Evolutionary conservation across 345 rosid genomes (phyloP).

Genomic region (Eucalyptus guilfoylei): DNA sequence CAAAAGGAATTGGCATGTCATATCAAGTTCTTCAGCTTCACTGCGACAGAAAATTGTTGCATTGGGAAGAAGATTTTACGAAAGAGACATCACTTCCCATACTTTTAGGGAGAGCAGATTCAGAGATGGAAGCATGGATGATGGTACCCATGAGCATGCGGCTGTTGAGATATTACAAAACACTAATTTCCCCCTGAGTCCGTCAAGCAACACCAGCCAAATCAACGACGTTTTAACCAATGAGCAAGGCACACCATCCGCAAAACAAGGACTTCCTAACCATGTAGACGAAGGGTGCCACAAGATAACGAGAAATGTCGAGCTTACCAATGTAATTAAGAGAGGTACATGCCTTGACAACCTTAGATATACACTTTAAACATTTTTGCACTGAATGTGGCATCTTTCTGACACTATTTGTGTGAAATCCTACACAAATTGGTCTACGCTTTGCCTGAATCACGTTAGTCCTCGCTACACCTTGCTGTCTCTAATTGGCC

Average conservation of each 20-base stretch:
- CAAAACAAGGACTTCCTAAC: neutral
- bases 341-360: too few species aligned
- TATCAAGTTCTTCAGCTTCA: neutral
- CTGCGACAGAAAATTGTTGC: neutral
- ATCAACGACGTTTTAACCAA: neutral
- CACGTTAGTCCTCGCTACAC: too few species aligned
- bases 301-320: too few species aligned
- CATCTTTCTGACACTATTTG: too few species aligned
- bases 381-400: too few species aligned
- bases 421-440: too few species aligned
- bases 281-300: too few species aligned
- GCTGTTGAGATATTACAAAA: neutral
- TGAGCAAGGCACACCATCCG: neutral
- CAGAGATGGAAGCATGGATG: neutral
- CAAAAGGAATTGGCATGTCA: too few species aligned
- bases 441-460: too few species aligned
- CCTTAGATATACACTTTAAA: too few species aligned
- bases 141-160: neutral
- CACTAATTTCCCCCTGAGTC: neutral
- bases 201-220: neutral
- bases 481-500: too few species aligned
- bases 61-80: neutral
- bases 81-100: neutral
- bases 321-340: too few species aligned
- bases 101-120: neutral